These are phyloP conservation scores for Microcyclospora pomicola DNA, from an alignment of 2,329 filamentous ascomycete species.

Conservation along the genomic window DNA sequence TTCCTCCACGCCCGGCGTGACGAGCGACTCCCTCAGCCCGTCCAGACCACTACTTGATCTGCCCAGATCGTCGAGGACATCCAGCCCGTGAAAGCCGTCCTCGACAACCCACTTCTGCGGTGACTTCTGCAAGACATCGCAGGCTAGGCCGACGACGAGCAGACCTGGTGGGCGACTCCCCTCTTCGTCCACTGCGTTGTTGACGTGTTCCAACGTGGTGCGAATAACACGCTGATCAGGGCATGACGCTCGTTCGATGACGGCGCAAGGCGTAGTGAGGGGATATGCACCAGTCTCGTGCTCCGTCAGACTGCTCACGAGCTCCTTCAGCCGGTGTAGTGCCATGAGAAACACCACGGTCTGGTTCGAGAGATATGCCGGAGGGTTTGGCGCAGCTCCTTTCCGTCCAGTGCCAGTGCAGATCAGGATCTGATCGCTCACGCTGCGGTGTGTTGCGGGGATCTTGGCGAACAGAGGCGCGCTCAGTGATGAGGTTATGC, in stretches of 20 bases:
- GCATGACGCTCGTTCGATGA: conserved; percentile 86
- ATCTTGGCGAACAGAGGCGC: conserved; percentile 82
- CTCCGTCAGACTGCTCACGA: conserved; percentile 57
- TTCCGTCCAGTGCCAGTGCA: conserved; percentile 93
- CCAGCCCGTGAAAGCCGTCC: conserved; percentile 68
- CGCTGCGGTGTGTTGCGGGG: conserved; percentile 74
- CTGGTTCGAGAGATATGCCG: conserved; percentile 58
- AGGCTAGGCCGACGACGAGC: conserved; percentile 71
- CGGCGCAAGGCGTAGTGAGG: conserved; percentile 67
- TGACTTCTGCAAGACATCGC: conserved; percentile 56
- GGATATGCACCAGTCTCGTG: conserved; percentile 34
- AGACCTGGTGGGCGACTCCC: conserved; percentile 81
- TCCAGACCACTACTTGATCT: conserved; percentile 18
- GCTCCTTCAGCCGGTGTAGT: conserved; percentile 63
- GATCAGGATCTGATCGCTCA: conserved; percentile 86
- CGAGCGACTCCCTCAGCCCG: conserved; percentile 15
- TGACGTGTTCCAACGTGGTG: conserved; percentile 68
- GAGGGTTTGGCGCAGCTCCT: conserved; percentile 68
- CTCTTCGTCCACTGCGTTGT: conserved; percentile 70
- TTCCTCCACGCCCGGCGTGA: conserved; percentile 15
- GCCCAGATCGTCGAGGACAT: conserved; percentile 31
- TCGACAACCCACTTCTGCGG: conserved; percentile 68
- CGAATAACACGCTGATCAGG: conserved; percentile 87
- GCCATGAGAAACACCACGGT: conserved; percentile 95
- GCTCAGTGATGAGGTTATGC: conserved; percentile 75